Base-by-base conservation (phyloP, 768 basidiomycete species). In the Polyporus arcularius region DNA sequence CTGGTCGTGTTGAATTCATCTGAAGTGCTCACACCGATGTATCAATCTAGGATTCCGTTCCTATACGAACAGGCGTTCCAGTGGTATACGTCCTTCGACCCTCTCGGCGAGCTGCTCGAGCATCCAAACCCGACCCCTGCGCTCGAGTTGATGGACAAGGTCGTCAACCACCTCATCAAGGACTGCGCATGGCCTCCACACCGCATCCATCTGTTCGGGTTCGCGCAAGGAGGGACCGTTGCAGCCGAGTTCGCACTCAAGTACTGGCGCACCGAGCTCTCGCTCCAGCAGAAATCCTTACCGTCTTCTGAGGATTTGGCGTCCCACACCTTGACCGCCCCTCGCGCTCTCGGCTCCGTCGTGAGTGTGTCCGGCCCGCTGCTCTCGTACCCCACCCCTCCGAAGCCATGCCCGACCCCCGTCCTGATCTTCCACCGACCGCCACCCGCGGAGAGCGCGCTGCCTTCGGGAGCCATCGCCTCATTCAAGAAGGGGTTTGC, bases 131-230 rank as follows among this genome's bases (percentile, higher is more conserved):
- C 94, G 11, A 86, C 87, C 0, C 70, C 82, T 0, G 87, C 86
- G 0, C 77, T 94, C 57, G 76, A 84, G 8, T 74, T 85, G 40
- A 73, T 95, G 38, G 70, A 69, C 12, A 76, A 75, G 26, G 74
- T 87, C 49, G 59, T 92, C 55, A 72, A 76, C 2, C 79, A 91
- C 66, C 82, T 96, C 53, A 77, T 76, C 16, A 65, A 72, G 4
- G 81, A 83, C 42, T 90, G 87, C 67, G 63, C 73, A 1, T 97
- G 94, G 94, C 77, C 85, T 6, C 67, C 80, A 0, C 59, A 82
- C 10, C 78, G 81, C n/a, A 88, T 97, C 42, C 94, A 97, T 70
- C 69, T 94, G 48, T 90, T 96, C 58, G 94, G 94, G 3, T 97
- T 92, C 64, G 90, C 83, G 0, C 94, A 97, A 72, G 94, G 94